These are phyloP conservation scores for Oidiodendron maius DNA, from an alignment of 495 filamentous ascomycete genomes.

Conservation along the genomic window DNA sequence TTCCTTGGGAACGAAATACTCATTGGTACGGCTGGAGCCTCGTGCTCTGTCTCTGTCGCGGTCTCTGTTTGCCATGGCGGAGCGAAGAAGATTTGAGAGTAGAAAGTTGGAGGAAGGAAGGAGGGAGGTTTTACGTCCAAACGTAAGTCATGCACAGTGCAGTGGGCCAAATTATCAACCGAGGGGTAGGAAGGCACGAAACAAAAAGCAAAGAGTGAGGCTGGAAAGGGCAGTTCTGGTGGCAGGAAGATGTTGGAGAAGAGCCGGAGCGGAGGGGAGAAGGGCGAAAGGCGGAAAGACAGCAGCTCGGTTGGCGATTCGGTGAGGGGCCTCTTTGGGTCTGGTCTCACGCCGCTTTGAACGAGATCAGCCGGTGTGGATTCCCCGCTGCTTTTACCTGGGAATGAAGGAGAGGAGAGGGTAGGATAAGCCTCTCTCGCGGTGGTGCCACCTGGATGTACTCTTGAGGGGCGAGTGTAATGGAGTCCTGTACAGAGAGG, in stretches of 20 bases:
- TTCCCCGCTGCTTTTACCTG: conserved; percentile 3
- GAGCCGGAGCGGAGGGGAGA: conserved; percentile 10
- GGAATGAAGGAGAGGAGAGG: no score
- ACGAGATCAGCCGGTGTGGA: not conserved
- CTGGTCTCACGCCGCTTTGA: conserved; percentile 4
- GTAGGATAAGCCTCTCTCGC: no score
- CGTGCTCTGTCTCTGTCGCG: conserved; percentile 33
- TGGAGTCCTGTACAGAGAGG: no score
- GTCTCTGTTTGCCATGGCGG: conserved; percentile 24
- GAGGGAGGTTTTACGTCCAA: conserved; percentile 24
- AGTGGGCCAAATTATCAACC: no score
- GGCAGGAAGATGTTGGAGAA: conserved; percentile 15
- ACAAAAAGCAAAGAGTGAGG: conserved; percentile 15
- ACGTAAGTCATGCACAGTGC: conserved; percentile 23
- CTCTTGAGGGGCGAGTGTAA: no score
- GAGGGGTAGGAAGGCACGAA: no score
- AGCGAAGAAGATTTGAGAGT: conserved; percentile 2
- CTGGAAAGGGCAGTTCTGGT: conserved; percentile 15
- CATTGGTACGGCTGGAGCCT: conserved; percentile 53
- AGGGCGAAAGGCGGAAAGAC: conserved; percentile 13
- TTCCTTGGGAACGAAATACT: conserved; percentile 83
- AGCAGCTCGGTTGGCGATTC: not conserved
- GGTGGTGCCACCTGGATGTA: no score
- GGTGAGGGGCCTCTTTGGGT: not conserved
- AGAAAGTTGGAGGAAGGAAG: conserved; percentile 24